Conservation (phyloP, 805 yeast species). For the Jamesozyma gamospora region DNA sequence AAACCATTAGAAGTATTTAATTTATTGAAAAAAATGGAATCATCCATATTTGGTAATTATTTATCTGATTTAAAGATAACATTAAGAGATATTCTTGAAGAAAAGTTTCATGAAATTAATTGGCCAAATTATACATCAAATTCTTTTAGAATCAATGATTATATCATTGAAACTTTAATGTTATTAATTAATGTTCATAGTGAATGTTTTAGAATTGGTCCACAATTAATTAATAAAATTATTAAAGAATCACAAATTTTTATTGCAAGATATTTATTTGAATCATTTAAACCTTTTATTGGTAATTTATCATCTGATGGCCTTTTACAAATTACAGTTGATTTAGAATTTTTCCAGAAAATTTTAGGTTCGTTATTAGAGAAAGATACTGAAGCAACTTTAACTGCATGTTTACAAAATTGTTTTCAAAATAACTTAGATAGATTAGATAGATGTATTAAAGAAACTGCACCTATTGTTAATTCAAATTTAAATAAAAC, state of each 20-base stretch:
- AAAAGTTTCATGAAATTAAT: slow-evolving; percentile 33
- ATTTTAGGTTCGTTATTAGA: slow-evolving; percentile 22
- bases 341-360: slow-evolving; percentile 41
- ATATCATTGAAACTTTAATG: slow-evolving; percentile 40
- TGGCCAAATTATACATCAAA: slow-evolving; percentile 33
- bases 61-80: slow-evolving; percentile 38
- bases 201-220: slow-evolving; percentile 39
- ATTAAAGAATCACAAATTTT: slow-evolving; percentile 36
- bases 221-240: slow-evolving; percentile 36
- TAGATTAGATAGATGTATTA: slow-evolving; percentile 18
- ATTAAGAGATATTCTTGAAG: slow-evolving; percentile 31
- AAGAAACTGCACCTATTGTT: slow-evolving; percentile 25
- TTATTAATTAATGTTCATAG: slow-evolving; percentile 43
- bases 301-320: slow-evolving; percentile 40
- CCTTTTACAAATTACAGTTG: slow-evolving; percentile 42
- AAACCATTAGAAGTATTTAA: slow-evolving; percentile 37
- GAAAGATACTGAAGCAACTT: slow-evolving; percentile 24
- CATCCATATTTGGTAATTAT: slow-evolving; percentile 44
- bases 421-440: slow-evolving; percentile 24
- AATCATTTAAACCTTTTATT: slow-evolving; percentile 34
- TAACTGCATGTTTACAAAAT: slow-evolving; percentile 25
- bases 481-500: slow-evolving; percentile 24
- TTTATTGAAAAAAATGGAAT: slow-evolving; percentile 40
- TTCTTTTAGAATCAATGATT: slow-evolving; percentile 35
- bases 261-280: slow-evolving; percentile 29